Evolutionary conservation across 306 rosid species (phyloP).

Genomic region (Comarum palustre): DNA sequence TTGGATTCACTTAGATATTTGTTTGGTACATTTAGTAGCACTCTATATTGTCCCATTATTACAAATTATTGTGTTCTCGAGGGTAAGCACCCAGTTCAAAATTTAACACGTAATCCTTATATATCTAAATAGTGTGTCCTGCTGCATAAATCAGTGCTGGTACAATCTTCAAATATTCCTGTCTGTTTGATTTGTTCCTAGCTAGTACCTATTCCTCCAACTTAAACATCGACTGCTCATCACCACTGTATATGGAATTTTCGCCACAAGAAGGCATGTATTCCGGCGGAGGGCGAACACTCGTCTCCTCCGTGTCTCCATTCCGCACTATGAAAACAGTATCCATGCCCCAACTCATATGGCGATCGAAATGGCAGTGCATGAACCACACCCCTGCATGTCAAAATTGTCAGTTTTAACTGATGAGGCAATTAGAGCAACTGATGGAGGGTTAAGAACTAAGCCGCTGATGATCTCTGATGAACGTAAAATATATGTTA

Average conservation of each 20-base stretch:
- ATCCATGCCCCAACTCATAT: constrained; percentile 42
- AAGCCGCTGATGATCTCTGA: not conserved
- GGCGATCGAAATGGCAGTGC: constrained; percentile 44
- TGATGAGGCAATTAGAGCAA: not conserved
- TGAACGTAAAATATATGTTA: not conserved
- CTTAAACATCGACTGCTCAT: not conserved
- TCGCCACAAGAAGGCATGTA: constrained; percentile 36
- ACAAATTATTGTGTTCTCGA: not conserved
- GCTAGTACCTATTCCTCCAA: not conserved
- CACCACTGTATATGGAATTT: not conserved
- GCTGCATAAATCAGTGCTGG: not conserved
- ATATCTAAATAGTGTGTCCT: not conserved
- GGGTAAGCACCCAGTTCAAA: not conserved
- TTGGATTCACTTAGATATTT: no score
- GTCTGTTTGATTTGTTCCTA: not conserved
- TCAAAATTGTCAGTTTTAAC: not conserved
- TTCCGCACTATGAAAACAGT: constrained; percentile 35
- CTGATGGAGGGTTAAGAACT: not conserved
- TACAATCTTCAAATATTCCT: not conserved
- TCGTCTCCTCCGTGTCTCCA: constrained; percentile 26
- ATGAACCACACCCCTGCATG: constrained; percentile 33
- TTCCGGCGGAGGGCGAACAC: constrained; percentile 32
- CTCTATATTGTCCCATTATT: not conserved
- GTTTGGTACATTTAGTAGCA: no score
- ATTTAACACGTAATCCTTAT: not conserved